phyloP scores from a whole-genome alignment of 2,329 filamentous ascomycete genomes.

The Beauveria brongniartii region DNA sequence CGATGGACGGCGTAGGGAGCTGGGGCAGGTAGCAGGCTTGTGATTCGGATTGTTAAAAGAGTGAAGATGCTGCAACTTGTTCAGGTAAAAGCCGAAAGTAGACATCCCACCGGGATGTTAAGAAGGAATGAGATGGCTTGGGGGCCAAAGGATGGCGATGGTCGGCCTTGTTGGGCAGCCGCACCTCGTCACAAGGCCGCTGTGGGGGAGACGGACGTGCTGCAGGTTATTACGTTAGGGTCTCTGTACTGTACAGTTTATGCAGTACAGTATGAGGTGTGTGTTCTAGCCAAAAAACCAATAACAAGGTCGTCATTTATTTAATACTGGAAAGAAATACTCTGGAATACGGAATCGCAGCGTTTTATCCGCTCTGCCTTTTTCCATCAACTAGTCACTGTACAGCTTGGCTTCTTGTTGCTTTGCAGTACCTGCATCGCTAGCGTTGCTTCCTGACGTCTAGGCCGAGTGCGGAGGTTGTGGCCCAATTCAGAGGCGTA shows the following conservation, averaged over 20 bases:
- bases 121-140: background rate
- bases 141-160: background rate
- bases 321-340: background rate
- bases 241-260: background rate
- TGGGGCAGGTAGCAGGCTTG: too few relatives aligned
- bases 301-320: too few relatives aligned
- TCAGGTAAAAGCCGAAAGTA: too few relatives aligned
- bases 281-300: background rate
- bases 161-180: background rate
- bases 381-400: too few relatives aligned
- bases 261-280: background rate
- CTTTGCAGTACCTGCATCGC: constrained; percentile 9
- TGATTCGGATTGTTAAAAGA: too few relatives aligned
- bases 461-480: background rate
- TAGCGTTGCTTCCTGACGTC: background rate
- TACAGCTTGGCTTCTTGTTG: background rate
- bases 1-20: too few relatives aligned
- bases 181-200: constrained; percentile 6
- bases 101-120: background rate
- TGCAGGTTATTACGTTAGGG: background rate
- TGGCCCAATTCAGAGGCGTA: background rate
- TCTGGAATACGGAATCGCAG: background rate
- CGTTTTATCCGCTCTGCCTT: background rate
- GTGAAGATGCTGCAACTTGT: too few relatives aligned
- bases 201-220: background rate